Evolutionary conservation across 1,139 yeast genomes (phyloP).

Genomic region (Fermentozyma sake): DNA sequence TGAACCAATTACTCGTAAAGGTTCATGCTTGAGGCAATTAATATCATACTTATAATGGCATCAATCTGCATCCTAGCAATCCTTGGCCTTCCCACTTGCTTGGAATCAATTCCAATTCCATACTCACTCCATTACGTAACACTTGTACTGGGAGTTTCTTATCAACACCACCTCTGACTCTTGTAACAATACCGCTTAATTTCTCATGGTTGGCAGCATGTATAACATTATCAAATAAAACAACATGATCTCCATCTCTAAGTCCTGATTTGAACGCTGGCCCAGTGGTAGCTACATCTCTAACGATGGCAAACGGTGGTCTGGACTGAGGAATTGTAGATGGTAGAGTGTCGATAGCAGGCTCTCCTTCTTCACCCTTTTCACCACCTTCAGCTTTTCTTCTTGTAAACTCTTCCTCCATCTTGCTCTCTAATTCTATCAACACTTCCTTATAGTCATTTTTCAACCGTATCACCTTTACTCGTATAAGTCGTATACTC

Average conservation of each 20-base stretch:
- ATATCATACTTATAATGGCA: constrained; percentile 34
- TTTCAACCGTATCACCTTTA: constrained; percentile 58
- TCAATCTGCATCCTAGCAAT: constrained; percentile 64
- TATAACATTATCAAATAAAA: constrained; percentile 46
- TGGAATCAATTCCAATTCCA: constrained; percentile 45
- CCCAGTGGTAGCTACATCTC: constrained; percentile 42
- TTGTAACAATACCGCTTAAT: constrained; percentile 34
- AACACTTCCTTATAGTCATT: constrained; percentile 62
- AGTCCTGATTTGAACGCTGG: constrained; percentile 46
- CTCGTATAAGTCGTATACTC: constrained; percentile 56
- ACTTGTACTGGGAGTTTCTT: constrained; percentile 31
- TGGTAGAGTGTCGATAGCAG: not conserved
- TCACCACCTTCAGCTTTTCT: constrained; percentile 3
- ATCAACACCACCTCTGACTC: constrained; percentile 24
- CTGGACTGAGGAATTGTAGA: too few relatives aligned
- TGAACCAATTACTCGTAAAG: too few relatives aligned
- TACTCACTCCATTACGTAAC: constrained; percentile 22
- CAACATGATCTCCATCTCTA: constrained; percentile 43
- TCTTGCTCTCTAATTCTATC: constrained; percentile 40
- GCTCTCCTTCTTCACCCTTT: not conserved
- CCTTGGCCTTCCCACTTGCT: constrained; percentile 70
- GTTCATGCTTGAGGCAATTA: too few relatives aligned
- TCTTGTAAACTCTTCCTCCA: constrained; percentile 40
- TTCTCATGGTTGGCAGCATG: constrained; percentile 50
- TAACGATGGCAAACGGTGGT: constrained; percentile 60